A percentile compares a stretch with the other conserved stretches of the same genome.
These are phyloP conservation scores for Kazachstania sp. DNA, from an alignment of 1,139 yeast genomes.

Conservation along the genomic window DNA sequence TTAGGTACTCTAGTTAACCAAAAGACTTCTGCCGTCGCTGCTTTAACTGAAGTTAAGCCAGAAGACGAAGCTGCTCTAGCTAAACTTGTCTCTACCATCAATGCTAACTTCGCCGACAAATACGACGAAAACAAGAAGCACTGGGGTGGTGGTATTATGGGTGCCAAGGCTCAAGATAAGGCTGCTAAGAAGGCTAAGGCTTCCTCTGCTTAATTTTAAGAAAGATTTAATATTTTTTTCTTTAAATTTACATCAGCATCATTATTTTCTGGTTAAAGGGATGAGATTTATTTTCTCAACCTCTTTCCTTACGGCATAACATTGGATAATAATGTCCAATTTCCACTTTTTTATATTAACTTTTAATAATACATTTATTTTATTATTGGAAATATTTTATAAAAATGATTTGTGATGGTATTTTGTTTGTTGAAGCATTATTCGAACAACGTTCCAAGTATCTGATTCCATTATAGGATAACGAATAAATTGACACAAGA, in stretches of 20 bases:
- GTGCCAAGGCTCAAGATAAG: conserved; percentile 83
- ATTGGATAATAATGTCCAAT: background rate
- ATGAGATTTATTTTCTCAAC: too few relatives aligned
- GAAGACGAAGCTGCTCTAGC: conserved; percentile 95
- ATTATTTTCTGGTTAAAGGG: too few relatives aligned
- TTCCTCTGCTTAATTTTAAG: conserved; percentile 21
- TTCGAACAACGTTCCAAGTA: background rate
- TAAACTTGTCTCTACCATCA: conserved; percentile 83
- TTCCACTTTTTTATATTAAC: background rate
- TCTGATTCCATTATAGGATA: conserved; percentile 2
- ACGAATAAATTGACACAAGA: conserved; percentile 1
- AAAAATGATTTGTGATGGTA: conserved; percentile 1
- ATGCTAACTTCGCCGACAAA: conserved; percentile 85
- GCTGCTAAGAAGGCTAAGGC: conserved; percentile 47
- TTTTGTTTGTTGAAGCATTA: conserved; percentile 3
- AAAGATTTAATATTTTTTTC: background rate
- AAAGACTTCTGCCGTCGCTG: conserved; percentile 95
- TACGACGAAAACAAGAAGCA: conserved; percentile 93
- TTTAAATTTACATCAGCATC: background rate
- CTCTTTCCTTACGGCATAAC: too few relatives aligned
- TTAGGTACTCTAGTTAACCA: conserved; percentile 95
- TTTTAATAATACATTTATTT: background rate
- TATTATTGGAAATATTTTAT: background rate
- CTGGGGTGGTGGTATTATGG: conserved; percentile 99
- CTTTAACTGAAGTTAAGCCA: conserved; percentile 85